Conservation (phyloP, 345 rosid species). For the Ailanthus altissimus region DNA sequence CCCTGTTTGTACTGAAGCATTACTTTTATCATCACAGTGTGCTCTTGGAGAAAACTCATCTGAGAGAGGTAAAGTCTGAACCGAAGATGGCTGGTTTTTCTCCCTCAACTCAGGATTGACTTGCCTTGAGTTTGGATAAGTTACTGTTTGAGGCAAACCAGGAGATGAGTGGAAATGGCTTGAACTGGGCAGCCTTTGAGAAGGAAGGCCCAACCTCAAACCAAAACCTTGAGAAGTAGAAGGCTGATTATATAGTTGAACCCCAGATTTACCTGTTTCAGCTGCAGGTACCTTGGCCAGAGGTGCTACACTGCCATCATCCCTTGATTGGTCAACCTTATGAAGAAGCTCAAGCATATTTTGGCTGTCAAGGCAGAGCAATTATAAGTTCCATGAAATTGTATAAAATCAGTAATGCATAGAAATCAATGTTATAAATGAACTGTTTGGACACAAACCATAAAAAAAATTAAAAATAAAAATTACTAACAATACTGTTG, state of each 20-base stretch:
- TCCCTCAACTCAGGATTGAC: conserved; percentile 33
- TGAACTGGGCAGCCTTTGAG: conserved; percentile 34
- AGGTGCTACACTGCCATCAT: conserved; percentile 23
- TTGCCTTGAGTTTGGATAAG: conserved; percentile 22
- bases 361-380: conserved; percentile 31
- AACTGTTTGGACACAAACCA: not conserved
- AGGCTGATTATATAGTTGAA: conserved; percentile 31
- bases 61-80: conserved; percentile 26
- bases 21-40: conserved; percentile 24
- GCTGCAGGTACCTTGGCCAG: conserved; percentile 22
- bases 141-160: conserved; percentile 22
- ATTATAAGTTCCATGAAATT: conserved; percentile 2
- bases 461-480: not conserved
- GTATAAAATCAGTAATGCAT: not conserved
- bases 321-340: conserved; percentile 39
- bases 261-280: conserved; percentile 18
- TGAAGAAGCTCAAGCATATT: conserved; percentile 42
- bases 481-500: not conserved
- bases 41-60: conserved; percentile 34
- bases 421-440: not conserved
- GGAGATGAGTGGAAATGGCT: conserved; percentile 29
- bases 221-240: conserved; percentile 50
- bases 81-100: conserved; percentile 34
- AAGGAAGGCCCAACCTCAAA: conserved; percentile 50
- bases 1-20: conserved; percentile 18